phyloP scores from a whole-genome alignment of 2,329 filamentous ascomycete genomes.

The Albophoma yamanashiensis region DNA sequence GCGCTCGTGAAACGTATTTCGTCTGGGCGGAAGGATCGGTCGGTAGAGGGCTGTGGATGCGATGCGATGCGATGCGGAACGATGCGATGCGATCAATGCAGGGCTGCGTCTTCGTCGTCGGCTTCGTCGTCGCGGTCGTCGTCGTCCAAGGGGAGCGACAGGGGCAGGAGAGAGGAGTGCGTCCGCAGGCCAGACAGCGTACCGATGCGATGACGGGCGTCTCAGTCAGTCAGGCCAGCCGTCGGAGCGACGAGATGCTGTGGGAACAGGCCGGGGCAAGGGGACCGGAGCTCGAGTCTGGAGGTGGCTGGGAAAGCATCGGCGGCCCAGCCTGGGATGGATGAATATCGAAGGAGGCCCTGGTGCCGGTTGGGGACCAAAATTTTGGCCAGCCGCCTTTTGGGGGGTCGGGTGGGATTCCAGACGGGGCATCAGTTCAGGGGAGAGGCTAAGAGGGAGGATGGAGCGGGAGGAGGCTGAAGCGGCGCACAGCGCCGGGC shows the following conservation, averaged over 20 bases:
- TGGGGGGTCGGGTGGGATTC: slow-evolving; percentile 7
- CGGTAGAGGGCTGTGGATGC: not conserved
- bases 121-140: not conserved
- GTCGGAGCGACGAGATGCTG: slow-evolving; percentile 5
- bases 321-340: slow-evolving; percentile 18
- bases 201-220: slow-evolving; percentile 4
- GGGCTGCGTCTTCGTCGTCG: not conserved
- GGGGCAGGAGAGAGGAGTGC: not conserved
- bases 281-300: slow-evolving; percentile 23
- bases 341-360: not conserved
- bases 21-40: not conserved
- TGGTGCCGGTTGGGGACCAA: slow-evolving; percentile 5
- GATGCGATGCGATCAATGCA: not conserved
- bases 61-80: not conserved
- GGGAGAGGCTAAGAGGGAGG: not conserved
- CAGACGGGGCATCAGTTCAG: slow-evolving; percentile 4
- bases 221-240: slow-evolving; percentile 13
- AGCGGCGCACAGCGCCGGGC: not conserved
- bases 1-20: slow-evolving; percentile 4
- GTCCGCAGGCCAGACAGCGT: not conserved
- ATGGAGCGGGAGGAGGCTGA: not conserved
- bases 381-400: slow-evolving; percentile 25
- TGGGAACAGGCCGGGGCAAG: slow-evolving; percentile 15
- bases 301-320: slow-evolving; percentile 35
- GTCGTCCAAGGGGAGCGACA: not conserved